Conservation (phyloP, 805 yeast genomes). For the Lachancea meyersii region DNA sequence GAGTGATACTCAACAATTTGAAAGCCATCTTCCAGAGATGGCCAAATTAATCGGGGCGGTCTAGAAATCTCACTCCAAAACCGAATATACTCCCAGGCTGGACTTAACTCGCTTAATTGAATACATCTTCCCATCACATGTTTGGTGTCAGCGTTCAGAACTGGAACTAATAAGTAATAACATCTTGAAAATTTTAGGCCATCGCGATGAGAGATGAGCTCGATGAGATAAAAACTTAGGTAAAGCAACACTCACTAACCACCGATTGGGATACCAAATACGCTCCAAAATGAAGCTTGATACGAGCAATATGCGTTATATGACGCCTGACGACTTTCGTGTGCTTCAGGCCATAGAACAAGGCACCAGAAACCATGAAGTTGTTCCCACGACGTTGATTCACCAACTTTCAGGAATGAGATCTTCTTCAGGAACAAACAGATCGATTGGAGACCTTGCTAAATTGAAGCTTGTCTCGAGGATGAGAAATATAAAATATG, state of each 20-base stretch:
- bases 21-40: no score
- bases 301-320: slow-evolving; percentile 86
- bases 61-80: no score
- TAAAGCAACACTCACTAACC: not conserved
- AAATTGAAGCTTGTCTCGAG: slow-evolving; percentile 72
- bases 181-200: slow-evolving; percentile 3
- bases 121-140: no score
- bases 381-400: slow-evolving; percentile 85
- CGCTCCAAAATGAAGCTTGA: slow-evolving; percentile 71
- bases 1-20: no score
- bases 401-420: slow-evolving; percentile 73
- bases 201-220: not conserved
- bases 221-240: not conserved
- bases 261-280: not conserved
- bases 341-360: slow-evolving; percentile 83
- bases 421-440: slow-evolving; percentile 67
- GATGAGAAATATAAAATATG: slow-evolving; percentile 86
- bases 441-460: slow-evolving; percentile 79
- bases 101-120: no score
- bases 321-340: slow-evolving; percentile 84
- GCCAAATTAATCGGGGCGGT: no score
- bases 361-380: slow-evolving; percentile 89
- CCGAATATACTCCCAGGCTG: no score
- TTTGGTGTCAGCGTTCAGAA: no score
- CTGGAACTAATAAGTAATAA: no score